Evolutionary conservation across 768 basidiomycete species (phyloP), one percentile per base, ranked within the genome.

Genomic region (Daedaleopsis sinensis): DNA sequence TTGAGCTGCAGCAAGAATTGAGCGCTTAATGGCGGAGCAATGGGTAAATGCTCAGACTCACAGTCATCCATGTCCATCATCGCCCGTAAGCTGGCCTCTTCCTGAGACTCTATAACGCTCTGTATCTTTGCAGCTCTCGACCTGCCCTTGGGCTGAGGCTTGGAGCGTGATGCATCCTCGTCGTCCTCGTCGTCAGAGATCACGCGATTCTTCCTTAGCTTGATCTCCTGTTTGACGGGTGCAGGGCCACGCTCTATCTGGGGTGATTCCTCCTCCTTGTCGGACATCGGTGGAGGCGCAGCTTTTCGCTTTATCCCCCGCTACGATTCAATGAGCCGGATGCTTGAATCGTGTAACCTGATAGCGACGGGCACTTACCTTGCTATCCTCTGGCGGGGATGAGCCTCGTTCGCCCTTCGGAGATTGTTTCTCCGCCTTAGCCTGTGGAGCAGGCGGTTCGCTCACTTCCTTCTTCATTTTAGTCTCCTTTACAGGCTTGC

Each of bases 31-130:
- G 35, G 32, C 6, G 18, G 38, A 10, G 47, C 35, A 24, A 2
- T 24, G 21, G 39, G 13, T 27, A 8, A 8, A 47, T 13, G 13
- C 12, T 3, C 38, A 10, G 23, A 59, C 71, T 12, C 43, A 88
- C 90, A 84, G 67, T 91, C 90, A 58, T 90, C 89, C 56, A 91
- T 80, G 53, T 92, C 90, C 89, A 91, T 90, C 78, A 91, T 81
- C 11, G 83, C 87, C n/a, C 72, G 71, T 51, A 82, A 52, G 47
- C 80, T 82, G 63, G 59, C 70, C 65, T 77, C 77, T 12, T 77
- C 75, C 11, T 82, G 83, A 16, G 78, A 76, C 59, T 59, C 62
- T 21, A 64, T 50, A 48, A 16, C 57, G 48, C 50, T 48, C 23
- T 54, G 24, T 15, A 47, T 24, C 1, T 85, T 82, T 10, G 63